Base-by-base conservation (phyloP, 352 stramenopile genomes). In the Thalassiosira ordinaria region DNA sequence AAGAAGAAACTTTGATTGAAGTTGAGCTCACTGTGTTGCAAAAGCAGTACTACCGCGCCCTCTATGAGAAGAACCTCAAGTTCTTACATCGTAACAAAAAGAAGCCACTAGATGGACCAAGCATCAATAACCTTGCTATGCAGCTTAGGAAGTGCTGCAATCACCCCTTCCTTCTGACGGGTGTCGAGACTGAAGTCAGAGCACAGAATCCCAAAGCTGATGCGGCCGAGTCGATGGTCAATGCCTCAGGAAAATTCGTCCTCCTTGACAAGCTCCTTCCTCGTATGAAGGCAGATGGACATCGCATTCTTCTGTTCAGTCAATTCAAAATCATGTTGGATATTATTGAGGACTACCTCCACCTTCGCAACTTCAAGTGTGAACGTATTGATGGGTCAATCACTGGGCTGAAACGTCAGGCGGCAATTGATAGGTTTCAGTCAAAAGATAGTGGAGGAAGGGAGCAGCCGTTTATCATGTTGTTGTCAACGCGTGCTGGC, bases 241-340 rank as follows among this genome's bases (percentile, higher is more conserved):
- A 93, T 18, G 93, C 95, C 27, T 99, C 96, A 1, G 98, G 98
- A 1, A 99, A 99, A 81, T 86, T 99, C 6, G 95, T 99, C 51
- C 85, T 99, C 13, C 87, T 99, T 24, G 97, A 99, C 87, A 99
- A 99, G 75, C 86, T 99, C 7, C 91, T 99, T 3, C 97, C 97
- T 9, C 94, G 96, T 3, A 85, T 99, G 11, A 95, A 98, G 77
- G 91, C 95, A 68, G 96, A 98, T 49, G 96, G 96, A 1, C 97
- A 99, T 73, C 93, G 97, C 16, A 96, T 99, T 26, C 85, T 99
- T 8, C 96, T 99, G 18, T 99, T 99, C 84, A 99, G 95, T 4
- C 98, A 99, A 79, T 95, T 95, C 85, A 98, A 98, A 84, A 98
- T 98, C 49, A 99, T 99, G 97, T 91, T 99, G 55, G 96, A 99